phyloP scores from a whole-genome alignment of 495 filamentous ascomycete species.

The Hypomontagnella submonticulosa region DNA sequence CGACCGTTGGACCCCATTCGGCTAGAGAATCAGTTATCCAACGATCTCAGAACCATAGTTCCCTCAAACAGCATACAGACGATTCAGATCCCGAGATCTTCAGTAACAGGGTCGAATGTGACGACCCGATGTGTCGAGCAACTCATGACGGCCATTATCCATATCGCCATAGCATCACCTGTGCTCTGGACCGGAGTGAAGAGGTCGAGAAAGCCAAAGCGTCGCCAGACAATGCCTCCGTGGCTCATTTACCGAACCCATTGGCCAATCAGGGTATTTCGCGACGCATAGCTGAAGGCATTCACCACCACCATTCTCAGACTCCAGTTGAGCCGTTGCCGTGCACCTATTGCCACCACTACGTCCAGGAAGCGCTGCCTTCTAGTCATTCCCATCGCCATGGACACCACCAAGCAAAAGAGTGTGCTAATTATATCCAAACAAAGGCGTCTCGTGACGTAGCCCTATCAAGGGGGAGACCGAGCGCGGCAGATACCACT shows the following conservation, averaged over 20 bases:
- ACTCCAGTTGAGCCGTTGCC: constrained; percentile 1
- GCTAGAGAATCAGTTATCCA: not conserved
- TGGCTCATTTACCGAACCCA: not conserved
- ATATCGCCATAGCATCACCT: constrained; percentile 47
- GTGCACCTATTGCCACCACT: not conserved
- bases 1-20: not conserved
- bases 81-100: constrained; percentile 9
- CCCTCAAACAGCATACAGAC: constrained; percentile 1
- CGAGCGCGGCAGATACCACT: not conserved
- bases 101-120: constrained; percentile 36
- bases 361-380: not conserved
- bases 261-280: constrained; percentile 5
- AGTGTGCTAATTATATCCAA: not conserved
- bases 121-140: constrained; percentile 46
- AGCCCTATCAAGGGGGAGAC: no score
- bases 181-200: constrained; percentile 37
- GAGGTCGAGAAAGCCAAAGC: constrained; percentile 37
- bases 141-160: constrained; percentile 49
- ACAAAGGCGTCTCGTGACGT: no score
- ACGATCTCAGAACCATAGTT: constrained; percentile 2
- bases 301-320: constrained; percentile 3
- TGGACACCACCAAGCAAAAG: not conserved
- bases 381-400: constrained; percentile 4
- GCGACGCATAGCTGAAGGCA: not conserved
- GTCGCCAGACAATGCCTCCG: constrained; percentile 6